Base-by-base conservation (phyloP, 2,329 filamentous ascomycete species). In the Hymenoscyphus salicellus region DNA sequence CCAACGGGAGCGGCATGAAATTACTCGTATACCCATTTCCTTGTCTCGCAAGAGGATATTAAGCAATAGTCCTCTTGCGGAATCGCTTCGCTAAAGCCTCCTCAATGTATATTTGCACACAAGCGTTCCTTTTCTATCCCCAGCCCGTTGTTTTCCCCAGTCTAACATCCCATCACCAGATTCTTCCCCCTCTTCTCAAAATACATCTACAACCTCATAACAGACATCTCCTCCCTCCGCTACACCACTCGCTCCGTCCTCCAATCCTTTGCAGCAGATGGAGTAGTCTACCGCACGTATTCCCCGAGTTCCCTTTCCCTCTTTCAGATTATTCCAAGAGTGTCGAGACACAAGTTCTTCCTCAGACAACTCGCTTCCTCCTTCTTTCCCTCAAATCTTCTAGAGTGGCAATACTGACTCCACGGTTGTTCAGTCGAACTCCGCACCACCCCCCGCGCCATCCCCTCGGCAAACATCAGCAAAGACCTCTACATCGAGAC, bases 121-220 rank as follows among this genome's bases (percentile, higher is more conserved):
- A 6, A 20, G 17, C n/a, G 10, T 3, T 7, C 2, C 20, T 49
- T n/a, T 23, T 26, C 20, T 23, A 49, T 1, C 3, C 43, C 14
- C 43, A 26, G 1, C 43, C n/a, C 43, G 14, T 49, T 49, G 8
- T 11, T 11, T 5, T 4, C 43, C 20, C 43, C 10, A 59, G 55
- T 11, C 32, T 63, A 38, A 58, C 38, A 49, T 30, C 58, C 30
- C n/a, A 38, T 38, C 10, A 17, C 46, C 55, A 89, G 89, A 49
- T 92, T 93, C 82, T 93, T 93, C 73, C 87, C 87, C 1, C 81
- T 93, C 17, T 94, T 94, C 78, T 89, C 87, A 30, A 88, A 83
- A 55, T 92, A 92, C 75, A 94, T 93, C 70, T 94, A 95, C 78
- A 82, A 84, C 65, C 86, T 96, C 41, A 84, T 90, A 77, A 86